Percentiles rank a stretch among this genome's conserved stretches.
Evolutionary conservation across 352 stramenopile species (phyloP).

Genomic region (Chrysophaeum taylorii): DNA sequence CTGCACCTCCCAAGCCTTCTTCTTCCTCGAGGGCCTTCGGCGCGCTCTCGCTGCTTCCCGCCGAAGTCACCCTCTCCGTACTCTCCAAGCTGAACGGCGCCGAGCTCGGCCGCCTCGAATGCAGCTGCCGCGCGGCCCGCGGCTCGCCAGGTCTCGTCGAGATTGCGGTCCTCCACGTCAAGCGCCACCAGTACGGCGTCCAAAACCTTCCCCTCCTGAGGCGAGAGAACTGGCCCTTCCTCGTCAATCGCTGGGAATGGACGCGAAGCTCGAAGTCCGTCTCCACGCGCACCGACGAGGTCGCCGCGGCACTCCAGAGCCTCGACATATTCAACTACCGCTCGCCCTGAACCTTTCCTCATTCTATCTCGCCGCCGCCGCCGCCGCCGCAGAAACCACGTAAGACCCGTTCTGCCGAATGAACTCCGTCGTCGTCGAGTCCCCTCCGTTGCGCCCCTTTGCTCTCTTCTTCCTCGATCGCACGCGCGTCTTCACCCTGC

Average conservation of each 20-base stretch:
- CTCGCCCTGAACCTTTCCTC: too few relatives aligned
- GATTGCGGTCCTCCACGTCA: background rate
- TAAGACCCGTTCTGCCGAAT: too few relatives aligned
- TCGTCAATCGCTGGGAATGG: slow-evolving; percentile 12
- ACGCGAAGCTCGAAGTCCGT: background rate
- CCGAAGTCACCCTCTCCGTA: slow-evolving; percentile 1
- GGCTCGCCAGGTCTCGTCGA: background rate
- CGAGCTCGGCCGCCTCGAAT: slow-evolving; percentile 4
- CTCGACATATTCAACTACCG: too few relatives aligned
- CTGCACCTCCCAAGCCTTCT: background rate
- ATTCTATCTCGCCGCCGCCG: too few relatives aligned
- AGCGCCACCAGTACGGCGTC: slow-evolving; percentile 7
- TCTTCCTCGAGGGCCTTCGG: background rate
- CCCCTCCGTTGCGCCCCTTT: too few relatives aligned
- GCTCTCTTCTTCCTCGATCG: too few relatives aligned
- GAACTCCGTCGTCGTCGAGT: too few relatives aligned
- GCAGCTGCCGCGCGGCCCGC: background rate
- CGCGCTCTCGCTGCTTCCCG: background rate
- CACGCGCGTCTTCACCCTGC: too few relatives aligned
- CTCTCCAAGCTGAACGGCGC: background rate
- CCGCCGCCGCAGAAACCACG: too few relatives aligned
- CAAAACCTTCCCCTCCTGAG: background rate
- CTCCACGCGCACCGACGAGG: slow-evolving; percentile 12
- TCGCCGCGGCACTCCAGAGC: too few relatives aligned
- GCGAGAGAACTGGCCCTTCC: background rate